These are phyloP conservation scores for Pichia insulana DNA, from an alignment of 805 yeast species.

Conservation along the genomic window DNA sequence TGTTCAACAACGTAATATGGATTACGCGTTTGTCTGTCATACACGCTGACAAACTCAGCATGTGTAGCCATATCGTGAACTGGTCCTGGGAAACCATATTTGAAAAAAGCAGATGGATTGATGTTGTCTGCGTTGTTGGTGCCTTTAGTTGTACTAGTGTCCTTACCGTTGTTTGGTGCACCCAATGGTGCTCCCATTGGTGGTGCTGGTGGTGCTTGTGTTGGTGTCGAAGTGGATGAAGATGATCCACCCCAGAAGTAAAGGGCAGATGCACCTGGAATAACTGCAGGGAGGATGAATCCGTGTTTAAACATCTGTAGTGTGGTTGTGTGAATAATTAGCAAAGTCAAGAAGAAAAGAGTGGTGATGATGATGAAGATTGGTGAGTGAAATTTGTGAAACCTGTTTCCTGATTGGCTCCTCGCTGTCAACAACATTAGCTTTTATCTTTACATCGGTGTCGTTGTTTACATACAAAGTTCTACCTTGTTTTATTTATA, in stretches of 20 bases:
- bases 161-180: conserved; percentile 8
- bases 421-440: no score
- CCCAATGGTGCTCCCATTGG: conserved; percentile 12
- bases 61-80: conserved; percentile 71
- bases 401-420: no score
- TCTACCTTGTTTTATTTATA: no score
- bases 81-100: conserved; percentile 94
- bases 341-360: neutral
- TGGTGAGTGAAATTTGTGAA: neutral
- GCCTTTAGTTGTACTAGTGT: neutral
- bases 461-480: no score
- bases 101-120: conserved; percentile 74
- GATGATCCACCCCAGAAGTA: conserved; percentile 24
- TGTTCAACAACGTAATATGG: conserved; percentile 87
- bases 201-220: conserved; percentile 14
- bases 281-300: conserved; percentile 12
- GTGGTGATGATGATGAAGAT: neutral
- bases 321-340: no score
- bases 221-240: conserved; percentile 11
- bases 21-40: conserved; percentile 73
- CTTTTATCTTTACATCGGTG: no score
- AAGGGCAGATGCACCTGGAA: conserved; percentile 20
- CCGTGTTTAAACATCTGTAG: conserved; percentile 12
- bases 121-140: conserved; percentile 29
- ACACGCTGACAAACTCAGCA: conserved; percentile 76